phyloP scores from a whole-genome alignment of 2,329 filamentous ascomycete species.

The Teratosphaeria destructans region DNA sequence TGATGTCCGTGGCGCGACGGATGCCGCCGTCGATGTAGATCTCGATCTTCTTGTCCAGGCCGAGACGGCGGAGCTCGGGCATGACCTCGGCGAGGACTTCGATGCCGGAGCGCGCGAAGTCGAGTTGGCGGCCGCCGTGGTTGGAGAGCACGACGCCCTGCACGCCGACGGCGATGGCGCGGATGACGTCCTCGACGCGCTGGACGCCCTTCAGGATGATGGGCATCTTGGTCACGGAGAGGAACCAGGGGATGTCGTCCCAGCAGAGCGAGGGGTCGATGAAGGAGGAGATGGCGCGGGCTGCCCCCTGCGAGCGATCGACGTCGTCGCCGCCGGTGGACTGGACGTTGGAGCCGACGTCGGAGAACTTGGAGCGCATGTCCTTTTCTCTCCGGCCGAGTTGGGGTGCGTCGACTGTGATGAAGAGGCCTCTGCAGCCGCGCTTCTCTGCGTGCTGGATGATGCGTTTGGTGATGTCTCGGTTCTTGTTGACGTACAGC shows the following conservation, averaged over 20 bases:
- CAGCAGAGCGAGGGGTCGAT: slow-evolving; percentile 91
- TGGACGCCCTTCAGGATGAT: slow-evolving; percentile 96
- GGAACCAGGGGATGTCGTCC: slow-evolving; percentile 83
- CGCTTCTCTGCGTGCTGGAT: slow-evolving; percentile 83
- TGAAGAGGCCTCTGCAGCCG: slow-evolving; percentile 92
- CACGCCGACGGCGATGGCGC: slow-evolving; percentile 60
- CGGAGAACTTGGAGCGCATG: slow-evolving; percentile 72
- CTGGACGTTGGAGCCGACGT: slow-evolving; percentile 76
- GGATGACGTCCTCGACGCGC: slow-evolving; percentile 85
- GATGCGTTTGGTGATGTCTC: slow-evolving; percentile 78
- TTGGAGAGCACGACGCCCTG: slow-evolving; percentile 91
- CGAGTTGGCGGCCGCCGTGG: slow-evolving; percentile 88
- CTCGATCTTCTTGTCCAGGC: slow-evolving; percentile 56
- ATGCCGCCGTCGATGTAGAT: slow-evolving; percentile 85
- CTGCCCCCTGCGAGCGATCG: slow-evolving; percentile 83
- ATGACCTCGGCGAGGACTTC: slow-evolving; percentile 91
- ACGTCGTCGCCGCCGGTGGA: slow-evolving; percentile 53
- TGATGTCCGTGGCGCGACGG: slow-evolving; percentile 80
- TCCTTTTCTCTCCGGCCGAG: slow-evolving; percentile 93
- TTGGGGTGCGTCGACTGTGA: slow-evolving; percentile 95
- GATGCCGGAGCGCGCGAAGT: slow-evolving; percentile 78
- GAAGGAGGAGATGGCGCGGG: slow-evolving; percentile 88
- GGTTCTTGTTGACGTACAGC: slow-evolving; percentile 80
- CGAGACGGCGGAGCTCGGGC: slow-evolving; percentile 65
- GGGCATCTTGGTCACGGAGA: slow-evolving; percentile 81